Conservation (phyloP, 2,329 filamentous ascomycete genomes). For the Plectosphaerella cucumerina region DNA sequence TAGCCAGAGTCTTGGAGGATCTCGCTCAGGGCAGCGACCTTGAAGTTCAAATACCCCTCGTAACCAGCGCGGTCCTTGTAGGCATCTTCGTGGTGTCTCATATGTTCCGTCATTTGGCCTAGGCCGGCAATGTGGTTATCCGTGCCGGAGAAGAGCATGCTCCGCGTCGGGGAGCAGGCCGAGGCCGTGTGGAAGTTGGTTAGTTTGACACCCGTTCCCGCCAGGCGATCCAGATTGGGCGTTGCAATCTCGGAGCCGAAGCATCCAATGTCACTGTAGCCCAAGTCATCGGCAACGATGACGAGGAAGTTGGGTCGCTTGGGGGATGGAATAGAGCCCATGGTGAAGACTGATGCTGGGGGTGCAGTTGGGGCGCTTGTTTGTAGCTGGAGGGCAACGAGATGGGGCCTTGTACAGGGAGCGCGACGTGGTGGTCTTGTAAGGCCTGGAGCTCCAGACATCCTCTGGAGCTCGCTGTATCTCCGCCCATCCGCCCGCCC, state of each 20-base stretch:
- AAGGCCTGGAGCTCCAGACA: too few species aligned
- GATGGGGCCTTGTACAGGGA: too few species aligned
- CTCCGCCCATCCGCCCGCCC: too few species aligned
- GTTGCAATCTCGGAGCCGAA: slow-evolving; percentile 28
- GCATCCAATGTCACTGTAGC: slow-evolving; percentile 24
- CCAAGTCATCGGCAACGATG: slow-evolving; percentile 29
- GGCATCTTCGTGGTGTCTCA: slow-evolving; percentile 1
- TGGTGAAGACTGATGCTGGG: not conserved
- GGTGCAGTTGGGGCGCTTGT: too few species aligned
- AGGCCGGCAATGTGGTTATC: slow-evolving; percentile 51
- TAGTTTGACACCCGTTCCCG: slow-evolving; percentile 43
- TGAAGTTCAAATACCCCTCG: slow-evolving; percentile 25
- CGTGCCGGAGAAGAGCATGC: slow-evolving; percentile 58
- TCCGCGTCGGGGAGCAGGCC: slow-evolving; percentile 53
- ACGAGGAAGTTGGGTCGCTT: slow-evolving; percentile 25
- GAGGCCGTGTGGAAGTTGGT: slow-evolving; percentile 56
- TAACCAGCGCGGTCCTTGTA: slow-evolving; percentile 19
- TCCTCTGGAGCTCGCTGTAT: too few species aligned
- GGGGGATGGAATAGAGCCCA: slow-evolving; percentile 1
- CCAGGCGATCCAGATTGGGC: slow-evolving; percentile 31
- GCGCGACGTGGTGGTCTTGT: too few species aligned
- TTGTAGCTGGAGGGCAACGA: too few species aligned
- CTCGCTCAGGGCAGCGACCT: slow-evolving; percentile 22
- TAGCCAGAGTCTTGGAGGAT: slow-evolving; percentile 24
- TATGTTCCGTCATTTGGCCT: slow-evolving; percentile 46